A percentile compares a stretch with the other conserved stretches of the same genome.
phyloP scores from a whole-genome alignment of 768 basidiomycete species.

The Tulasnella sp. region DNA sequence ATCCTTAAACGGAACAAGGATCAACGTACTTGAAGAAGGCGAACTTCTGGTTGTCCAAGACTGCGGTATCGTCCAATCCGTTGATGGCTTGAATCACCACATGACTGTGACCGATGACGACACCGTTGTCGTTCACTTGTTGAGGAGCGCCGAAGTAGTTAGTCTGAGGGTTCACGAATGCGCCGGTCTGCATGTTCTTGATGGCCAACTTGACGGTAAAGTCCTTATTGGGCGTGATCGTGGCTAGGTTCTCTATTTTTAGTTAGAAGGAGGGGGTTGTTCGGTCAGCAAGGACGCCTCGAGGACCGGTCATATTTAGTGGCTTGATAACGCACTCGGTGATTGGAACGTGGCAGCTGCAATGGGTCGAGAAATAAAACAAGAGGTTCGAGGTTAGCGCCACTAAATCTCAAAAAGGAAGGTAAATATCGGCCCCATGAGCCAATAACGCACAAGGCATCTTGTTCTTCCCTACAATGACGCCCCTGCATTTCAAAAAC shows the following conservation, averaged over 20 bases:
- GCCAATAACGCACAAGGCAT: constrained; percentile 15
- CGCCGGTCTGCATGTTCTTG: constrained; percentile 43
- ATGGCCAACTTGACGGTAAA: constrained; percentile 54
- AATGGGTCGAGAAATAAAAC: background rate
- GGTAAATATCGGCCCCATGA: background rate
- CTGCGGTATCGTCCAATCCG: constrained; percentile 44
- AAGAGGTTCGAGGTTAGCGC: constrained; percentile 13
- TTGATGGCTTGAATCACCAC: constrained; percentile 51
- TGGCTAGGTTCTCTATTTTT: constrained; percentile 38
- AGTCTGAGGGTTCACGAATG: constrained; percentile 53
- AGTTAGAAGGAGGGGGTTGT: too few relatives aligned
- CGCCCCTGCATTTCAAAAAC: background rate
- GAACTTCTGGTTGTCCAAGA: constrained; percentile 51
- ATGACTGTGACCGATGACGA: constrained; percentile 56
- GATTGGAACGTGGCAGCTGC: constrained; percentile 10
- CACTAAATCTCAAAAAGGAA: background rate
- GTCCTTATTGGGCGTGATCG: constrained; percentile 43
- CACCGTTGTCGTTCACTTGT: constrained; percentile 48
- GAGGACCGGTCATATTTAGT: background rate
- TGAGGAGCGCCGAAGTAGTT: constrained; percentile 60
- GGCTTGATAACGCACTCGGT: constrained; percentile 17
- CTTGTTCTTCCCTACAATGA: background rate
- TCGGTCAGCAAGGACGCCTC: background rate
- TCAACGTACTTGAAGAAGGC: constrained; percentile 49
- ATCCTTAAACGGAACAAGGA: constrained; percentile 14